phyloP scores from a whole-genome alignment of 768 basidiomycete species.

The Boletus reticulatus region DNA sequence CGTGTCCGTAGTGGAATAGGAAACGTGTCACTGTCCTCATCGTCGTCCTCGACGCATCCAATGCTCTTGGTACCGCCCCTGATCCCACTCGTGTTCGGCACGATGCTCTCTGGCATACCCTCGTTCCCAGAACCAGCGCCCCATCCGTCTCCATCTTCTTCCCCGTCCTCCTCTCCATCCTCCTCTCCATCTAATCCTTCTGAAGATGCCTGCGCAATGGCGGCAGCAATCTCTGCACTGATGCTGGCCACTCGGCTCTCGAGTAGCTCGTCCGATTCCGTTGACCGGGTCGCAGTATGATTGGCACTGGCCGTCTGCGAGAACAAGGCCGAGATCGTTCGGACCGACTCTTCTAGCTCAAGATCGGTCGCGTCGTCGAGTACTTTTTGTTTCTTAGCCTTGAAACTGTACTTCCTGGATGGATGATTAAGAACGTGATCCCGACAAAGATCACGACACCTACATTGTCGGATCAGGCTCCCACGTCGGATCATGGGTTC shows the following conservation, averaged over 20 bases:
- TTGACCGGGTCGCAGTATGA: constrained; percentile 29
- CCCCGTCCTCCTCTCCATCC: constrained; percentile 37
- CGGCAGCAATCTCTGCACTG: constrained; percentile 77
- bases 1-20: constrained; percentile 69
- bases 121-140: constrained; percentile 50
- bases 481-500: constrained; percentile 82
- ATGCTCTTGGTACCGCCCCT: constrained; percentile 30
- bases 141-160: constrained; percentile 41
- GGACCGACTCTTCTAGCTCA: constrained; percentile 69
- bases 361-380: constrained; percentile 51
- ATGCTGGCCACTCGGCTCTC: constrained; percentile 73
- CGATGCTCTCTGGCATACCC: constrained; percentile 47
- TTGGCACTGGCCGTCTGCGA: constrained; percentile 43
- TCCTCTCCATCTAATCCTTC: constrained; percentile 58
- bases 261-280: constrained; percentile 44
- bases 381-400: constrained; percentile 62
- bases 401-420: constrained; percentile 73
- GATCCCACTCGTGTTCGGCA: constrained; percentile 63
- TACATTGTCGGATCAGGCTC: constrained; percentile 82
- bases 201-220: constrained; percentile 71
- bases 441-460: constrained; percentile 27
- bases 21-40: constrained; percentile 69
- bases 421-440: constrained; percentile 4
- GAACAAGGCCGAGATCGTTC: constrained; percentile 71
- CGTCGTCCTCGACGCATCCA: constrained; percentile 49